Conservation (phyloP, 2,329 filamentous ascomycete species). For the Aspergillus pseudoviridinutans region DNA sequence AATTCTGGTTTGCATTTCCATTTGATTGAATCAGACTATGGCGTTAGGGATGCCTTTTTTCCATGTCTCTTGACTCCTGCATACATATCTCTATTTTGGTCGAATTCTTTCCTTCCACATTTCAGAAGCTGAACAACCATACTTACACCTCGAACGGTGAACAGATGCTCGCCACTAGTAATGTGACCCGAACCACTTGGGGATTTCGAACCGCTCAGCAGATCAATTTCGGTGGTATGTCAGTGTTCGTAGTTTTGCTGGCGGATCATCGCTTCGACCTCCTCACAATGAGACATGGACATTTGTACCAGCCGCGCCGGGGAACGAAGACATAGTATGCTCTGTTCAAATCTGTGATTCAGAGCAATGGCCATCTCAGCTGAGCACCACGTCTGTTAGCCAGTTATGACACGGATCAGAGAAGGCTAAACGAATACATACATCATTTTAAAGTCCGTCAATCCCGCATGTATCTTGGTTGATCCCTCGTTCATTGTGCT, state of each 20-base stretch:
- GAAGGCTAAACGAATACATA: not conserved
- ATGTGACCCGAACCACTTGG: not conserved
- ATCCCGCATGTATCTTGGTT: conserved; percentile 4
- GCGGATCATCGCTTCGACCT: not conserved
- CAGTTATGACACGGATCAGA: not conserved
- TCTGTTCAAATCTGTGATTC: not conserved
- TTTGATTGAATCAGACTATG: conserved; percentile 8
- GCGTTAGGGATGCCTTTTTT: conserved; percentile 19
- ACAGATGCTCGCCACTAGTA: not conserved
- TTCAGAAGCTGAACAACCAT: not conserved
- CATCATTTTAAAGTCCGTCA: not conserved
- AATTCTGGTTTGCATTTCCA: conserved; percentile 6
- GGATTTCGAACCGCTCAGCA: not conserved
- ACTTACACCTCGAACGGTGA: not conserved
- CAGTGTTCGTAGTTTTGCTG: not conserved
- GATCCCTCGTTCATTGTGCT: too few relatives aligned
- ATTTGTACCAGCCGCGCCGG: not conserved
- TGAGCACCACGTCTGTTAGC: not conserved
- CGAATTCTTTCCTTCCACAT: not conserved
- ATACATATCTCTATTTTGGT: conserved; percentile 4
- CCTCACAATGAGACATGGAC: not conserved
- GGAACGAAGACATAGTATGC: not conserved
- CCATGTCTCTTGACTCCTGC: conserved; percentile 10
- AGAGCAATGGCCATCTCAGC: not conserved
- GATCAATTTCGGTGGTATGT: not conserved